Conservation (phyloP, 805 yeast species). For the Wickerhamiella galacta region DNA sequence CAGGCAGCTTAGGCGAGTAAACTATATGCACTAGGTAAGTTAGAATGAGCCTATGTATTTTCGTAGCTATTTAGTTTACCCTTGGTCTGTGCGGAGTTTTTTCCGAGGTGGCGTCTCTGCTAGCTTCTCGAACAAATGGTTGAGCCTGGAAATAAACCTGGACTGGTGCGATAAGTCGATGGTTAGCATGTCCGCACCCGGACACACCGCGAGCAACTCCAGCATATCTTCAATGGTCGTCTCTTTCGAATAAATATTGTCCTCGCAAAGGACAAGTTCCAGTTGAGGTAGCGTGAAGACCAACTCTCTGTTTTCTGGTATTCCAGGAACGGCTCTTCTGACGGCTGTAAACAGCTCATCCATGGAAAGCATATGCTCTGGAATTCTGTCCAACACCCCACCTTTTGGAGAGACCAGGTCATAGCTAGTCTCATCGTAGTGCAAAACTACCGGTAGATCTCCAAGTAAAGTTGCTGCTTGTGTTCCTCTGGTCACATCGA, state of each 20-base stretch:
- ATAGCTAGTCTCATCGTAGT: too few relatives aligned
- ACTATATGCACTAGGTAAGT: too few relatives aligned
- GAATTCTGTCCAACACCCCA: too few relatives aligned
- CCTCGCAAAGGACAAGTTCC: slow-evolving; percentile 16
- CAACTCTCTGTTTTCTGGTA: slow-evolving; percentile 10
- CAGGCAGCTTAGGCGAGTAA: too few relatives aligned
- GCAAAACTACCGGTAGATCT: too few relatives aligned
- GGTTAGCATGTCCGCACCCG: slow-evolving; percentile 7
- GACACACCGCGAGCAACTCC: slow-evolving; percentile 10
- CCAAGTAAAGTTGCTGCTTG: neutral
- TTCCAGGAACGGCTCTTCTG: slow-evolving; percentile 7
- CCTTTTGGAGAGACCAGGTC: too few relatives aligned
- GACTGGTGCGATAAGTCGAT: slow-evolving; percentile 5
- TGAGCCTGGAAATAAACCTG: slow-evolving; percentile 13
- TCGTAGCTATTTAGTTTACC: too few relatives aligned
- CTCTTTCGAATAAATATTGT: slow-evolving; percentile 15
- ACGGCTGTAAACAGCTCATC: slow-evolving; percentile 10
- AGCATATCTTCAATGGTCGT: slow-evolving; percentile 14
- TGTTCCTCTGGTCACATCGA: too few relatives aligned
- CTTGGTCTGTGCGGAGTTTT: too few relatives aligned
- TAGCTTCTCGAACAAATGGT: slow-evolving; percentile 9
- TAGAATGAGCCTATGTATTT: too few relatives aligned
- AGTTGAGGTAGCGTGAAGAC: slow-evolving; percentile 12
- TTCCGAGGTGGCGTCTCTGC: slow-evolving; percentile 6
- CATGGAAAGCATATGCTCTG: too few relatives aligned